Evolutionary conservation across 2,329 filamentous ascomycete genomes (phyloP).

Genomic region (Trichophyton simii): DNA sequence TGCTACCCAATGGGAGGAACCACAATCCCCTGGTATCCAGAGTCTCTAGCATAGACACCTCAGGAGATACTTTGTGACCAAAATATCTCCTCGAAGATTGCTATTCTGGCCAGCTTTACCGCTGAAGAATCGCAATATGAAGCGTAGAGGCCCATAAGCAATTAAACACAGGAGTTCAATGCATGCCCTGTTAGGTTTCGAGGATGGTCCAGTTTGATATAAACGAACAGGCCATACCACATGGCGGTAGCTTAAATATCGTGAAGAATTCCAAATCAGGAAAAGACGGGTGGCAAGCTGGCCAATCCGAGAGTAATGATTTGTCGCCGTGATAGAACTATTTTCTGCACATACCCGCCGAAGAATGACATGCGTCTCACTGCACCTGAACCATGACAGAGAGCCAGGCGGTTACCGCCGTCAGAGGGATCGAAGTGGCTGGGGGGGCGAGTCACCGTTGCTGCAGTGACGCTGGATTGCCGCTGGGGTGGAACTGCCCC

Average conservation of each 20-base stretch:
- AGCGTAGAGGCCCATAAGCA: background rate
- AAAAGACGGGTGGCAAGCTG: background rate
- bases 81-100: background rate
- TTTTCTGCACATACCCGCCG: background rate
- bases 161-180: conserved; percentile 1
- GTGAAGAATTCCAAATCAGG: background rate
- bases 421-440: background rate
- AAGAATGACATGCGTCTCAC: conserved; percentile 1
- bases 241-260: conserved; percentile 2
- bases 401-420: background rate
- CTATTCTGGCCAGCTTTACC: background rate
- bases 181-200: background rate
- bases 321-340: background rate
- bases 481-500: background rate
- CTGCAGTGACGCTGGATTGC: conserved; percentile 3
- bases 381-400: background rate
- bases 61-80: background rate
- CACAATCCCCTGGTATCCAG: background rate
- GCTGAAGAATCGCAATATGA: background rate
- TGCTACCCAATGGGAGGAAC: background rate
- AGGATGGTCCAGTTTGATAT: background rate
- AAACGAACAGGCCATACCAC: background rate
- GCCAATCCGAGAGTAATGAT: background rate
- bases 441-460: background rate
- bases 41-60: background rate